Base-by-base conservation (phyloP, 345 rosid genomes). In the Populus pruinosa region DNA sequence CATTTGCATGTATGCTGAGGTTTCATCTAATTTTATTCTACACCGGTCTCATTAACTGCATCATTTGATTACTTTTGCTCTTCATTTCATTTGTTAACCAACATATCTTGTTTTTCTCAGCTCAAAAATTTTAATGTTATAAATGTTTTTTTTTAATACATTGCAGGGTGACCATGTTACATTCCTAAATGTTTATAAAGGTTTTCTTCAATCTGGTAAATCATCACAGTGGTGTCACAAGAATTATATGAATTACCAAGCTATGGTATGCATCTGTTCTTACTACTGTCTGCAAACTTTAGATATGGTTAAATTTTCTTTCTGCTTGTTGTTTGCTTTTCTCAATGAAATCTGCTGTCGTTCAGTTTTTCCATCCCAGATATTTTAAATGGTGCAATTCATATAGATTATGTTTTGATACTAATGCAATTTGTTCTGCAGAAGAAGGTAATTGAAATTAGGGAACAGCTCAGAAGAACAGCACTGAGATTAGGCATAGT, bases 91-190 rank as follows among this genome's bases (percentile, higher is more conserved):
- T 35, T 67, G 6, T n/a, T 70, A 12, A 16, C 20, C 53, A 53
- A 11, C 29, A 5, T 47, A 29, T 55, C 27, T 53, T 31, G 41
- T 72, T 21, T 41, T 17, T 17, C 5, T 31, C 2, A 21, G 13
- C 31, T 56, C 69, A 38, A 56, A 29, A 14, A 3, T 13, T 47
- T 47, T 47, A 4, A 47, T 47, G 16, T 47, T 4, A 44, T 47
- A 47, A 41, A 2, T 10, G 3, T 47, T 13, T 47, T 47, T 53
- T 78, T 12, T 77, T 39, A 59, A 67, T 72, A 17, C 43, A 66
- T 76, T 87, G 80, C 91, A 95, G 99, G 99, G 99, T 29, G 99
- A 95, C 81, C 93, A 92, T 85, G 91, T 95, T 65, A 89, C 98
- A 23, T 95, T 92, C 86, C 84, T 95, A 47, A 95, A 95, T 82